A percentile compares a stretch with the other conserved stretches of the same genome.
These are phyloP conservation scores for Exidia glandulosa DNA, from an alignment of 768 basidiomycete genomes.

Conservation along the genomic window DNA sequence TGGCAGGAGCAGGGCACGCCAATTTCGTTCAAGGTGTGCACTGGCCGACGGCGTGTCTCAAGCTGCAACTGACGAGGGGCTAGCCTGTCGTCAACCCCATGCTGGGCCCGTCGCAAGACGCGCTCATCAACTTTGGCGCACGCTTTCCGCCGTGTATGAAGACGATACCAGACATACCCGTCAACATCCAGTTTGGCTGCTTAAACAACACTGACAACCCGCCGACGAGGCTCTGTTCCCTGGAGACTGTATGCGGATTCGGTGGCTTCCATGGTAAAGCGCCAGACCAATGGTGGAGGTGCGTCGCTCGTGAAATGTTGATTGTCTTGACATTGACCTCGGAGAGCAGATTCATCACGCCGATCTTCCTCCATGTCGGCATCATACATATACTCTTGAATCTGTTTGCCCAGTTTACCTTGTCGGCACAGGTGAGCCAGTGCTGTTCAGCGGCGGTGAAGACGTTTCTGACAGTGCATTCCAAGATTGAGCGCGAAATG, in stretches of 20 bases:
- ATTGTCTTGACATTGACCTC: slow-evolving; percentile 5
- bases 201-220: slow-evolving; percentile 81
- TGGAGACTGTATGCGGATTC: slow-evolving; percentile 82
- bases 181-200: slow-evolving; percentile 47
- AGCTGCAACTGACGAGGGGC: slow-evolving; percentile 1
- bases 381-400: slow-evolving; percentile 86
- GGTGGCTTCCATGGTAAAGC: slow-evolving; percentile 47
- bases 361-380: slow-evolving; percentile 93
- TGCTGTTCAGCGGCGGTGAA: not conserved
- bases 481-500: slow-evolving; percentile 91
- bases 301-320: slow-evolving; percentile 12
- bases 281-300: slow-evolving; percentile 51
- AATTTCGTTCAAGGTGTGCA: slow-evolving; percentile 67
- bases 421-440: slow-evolving; percentile 58
- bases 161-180: slow-evolving; percentile 41
- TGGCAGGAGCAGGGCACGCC: slow-evolving; percentile 65
- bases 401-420: slow-evolving; percentile 72
- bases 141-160: slow-evolving; percentile 95
- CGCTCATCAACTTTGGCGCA: slow-evolving; percentile 74
- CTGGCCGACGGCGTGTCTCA: not conserved
- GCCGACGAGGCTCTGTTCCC: slow-evolving; percentile 51
- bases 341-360: slow-evolving; percentile 58
- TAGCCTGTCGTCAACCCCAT: slow-evolving; percentile 79
- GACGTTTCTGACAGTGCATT: not conserved
- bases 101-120: slow-evolving; percentile 81